Conservation (phyloP, 257 asterid species). For the Verbena officinalis region DNA sequence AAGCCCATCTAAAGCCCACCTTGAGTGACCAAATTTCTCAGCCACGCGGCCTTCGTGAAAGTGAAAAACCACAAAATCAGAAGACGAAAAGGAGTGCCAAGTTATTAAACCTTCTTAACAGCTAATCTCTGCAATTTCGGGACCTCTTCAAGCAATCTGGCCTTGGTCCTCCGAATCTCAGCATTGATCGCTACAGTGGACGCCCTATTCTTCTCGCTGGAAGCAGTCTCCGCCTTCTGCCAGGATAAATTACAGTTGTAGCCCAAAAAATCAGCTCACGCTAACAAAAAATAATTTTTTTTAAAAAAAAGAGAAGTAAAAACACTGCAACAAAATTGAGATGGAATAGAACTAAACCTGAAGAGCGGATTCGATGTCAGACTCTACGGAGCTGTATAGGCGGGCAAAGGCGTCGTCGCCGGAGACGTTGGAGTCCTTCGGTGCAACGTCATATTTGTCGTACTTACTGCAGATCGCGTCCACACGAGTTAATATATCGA, state of each 20-base stretch:
- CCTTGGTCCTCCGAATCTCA: slow-evolving; percentile 73
- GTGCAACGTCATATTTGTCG: slow-evolving; percentile 87
- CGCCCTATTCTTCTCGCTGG: slow-evolving; percentile 64
- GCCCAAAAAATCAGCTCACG: not conserved
- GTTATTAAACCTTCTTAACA: slow-evolving; percentile 55
- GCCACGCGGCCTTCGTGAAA: not conserved
- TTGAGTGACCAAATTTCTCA: not conserved
- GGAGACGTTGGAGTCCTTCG: slow-evolving; percentile 75
- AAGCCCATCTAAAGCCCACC: slow-evolving; percentile 5
- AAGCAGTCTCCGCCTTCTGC: slow-evolving; percentile 68
- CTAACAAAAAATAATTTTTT: not conserved
- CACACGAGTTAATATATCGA: slow-evolving; percentile 88
- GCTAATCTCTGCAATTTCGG: slow-evolving; percentile 85
- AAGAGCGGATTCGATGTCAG: slow-evolving; percentile 86
- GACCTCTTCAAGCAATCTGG: slow-evolving; percentile 65
- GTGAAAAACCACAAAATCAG: not conserved
- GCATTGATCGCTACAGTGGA: slow-evolving; percentile 73
- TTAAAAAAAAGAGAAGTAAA: not conserved
- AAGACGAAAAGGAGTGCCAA: not conserved
- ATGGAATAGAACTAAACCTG: slow-evolving; percentile 46
- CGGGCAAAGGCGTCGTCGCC: slow-evolving; percentile 98
- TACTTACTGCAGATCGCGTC: slow-evolving; percentile 96
- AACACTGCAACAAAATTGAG: not conserved
- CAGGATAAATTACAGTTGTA: not conserved
- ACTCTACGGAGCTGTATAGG: slow-evolving; percentile 74